Percentiles rank a stretch among this genome's conserved stretches.
Evolutionary conservation across 2,329 filamentous ascomycete species (phyloP).

Genomic region (Graphilbum ipis-grandicollis): DNA sequence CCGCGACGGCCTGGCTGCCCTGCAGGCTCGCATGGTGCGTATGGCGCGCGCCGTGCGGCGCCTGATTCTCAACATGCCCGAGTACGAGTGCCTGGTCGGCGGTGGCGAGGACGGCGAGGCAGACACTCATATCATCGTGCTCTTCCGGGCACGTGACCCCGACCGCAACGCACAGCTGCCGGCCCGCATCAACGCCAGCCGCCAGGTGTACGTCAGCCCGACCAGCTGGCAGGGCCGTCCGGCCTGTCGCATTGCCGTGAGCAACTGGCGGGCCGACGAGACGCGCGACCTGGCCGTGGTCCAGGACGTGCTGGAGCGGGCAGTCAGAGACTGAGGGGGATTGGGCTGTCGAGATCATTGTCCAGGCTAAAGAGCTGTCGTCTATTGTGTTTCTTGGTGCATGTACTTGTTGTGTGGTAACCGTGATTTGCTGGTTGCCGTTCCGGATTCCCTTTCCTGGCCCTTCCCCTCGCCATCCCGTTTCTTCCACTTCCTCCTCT

Average conservation of each 20-base stretch:
- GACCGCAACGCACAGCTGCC: conserved; percentile 49
- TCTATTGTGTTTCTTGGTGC: no score
- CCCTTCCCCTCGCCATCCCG: no score
- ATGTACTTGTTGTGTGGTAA: no score
- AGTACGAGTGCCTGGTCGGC: conserved; percentile 49
- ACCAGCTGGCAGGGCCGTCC: conserved; percentile 58
- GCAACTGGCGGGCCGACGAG: conserved; percentile 65
- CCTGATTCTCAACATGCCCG: conserved; percentile 41
- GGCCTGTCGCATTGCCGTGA: conserved; percentile 70
- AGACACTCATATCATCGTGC: conserved; percentile 47
- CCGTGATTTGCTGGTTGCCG: no score
- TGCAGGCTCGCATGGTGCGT: conserved; percentile 55
- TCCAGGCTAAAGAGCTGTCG: no score
- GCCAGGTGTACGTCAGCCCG: conserved; percentile 67
- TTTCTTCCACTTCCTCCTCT: no score
- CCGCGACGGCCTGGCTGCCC: conserved; percentile 43
- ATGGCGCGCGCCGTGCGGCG: conserved; percentile 51
- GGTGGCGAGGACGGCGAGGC: conserved; percentile 20
- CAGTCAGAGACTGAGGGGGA: no score
- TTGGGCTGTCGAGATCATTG: no score
- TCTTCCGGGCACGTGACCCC: conserved; percentile 58
- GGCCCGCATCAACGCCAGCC: conserved; percentile 52
- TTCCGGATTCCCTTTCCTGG: no score
- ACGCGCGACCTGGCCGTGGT: conserved; percentile 51
- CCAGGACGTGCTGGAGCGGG: conserved; percentile 37